Conservation (phyloP, 2,329 filamentous ascomycete species). For the Neopestalotiopsis sp. region DNA sequence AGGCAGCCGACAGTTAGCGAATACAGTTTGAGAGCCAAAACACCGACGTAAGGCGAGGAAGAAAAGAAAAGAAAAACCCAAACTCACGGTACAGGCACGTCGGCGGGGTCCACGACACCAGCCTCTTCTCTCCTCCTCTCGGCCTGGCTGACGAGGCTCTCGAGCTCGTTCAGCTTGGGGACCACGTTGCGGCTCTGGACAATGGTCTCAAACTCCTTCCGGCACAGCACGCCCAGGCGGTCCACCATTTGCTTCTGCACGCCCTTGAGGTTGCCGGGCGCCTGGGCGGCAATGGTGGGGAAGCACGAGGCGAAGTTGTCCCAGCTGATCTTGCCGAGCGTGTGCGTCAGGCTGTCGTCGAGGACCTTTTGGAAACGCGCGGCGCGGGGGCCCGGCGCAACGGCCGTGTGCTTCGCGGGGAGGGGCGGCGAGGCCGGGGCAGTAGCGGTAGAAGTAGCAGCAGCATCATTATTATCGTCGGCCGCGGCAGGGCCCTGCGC, state of each 20-base stretch:
- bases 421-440: constrained; percentile 43
- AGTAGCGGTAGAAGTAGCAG: not conserved
- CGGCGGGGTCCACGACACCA: constrained; percentile 26
- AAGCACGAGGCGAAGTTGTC: constrained; percentile 67
- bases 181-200: constrained; percentile 58
- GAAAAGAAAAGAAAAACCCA: not conserved
- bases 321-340: constrained; percentile 60
- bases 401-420: constrained; percentile 47
- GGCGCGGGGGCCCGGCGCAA: constrained; percentile 63
- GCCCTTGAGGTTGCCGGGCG: constrained; percentile 56
- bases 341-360: constrained; percentile 55
- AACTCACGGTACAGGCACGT: constrained; percentile 53
- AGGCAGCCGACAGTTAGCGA: not conserved
- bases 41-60: not conserved
- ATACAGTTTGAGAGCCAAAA: not conserved
- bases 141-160: constrained; percentile 60
- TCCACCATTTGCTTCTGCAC: constrained; percentile 66
- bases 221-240: constrained; percentile 58
- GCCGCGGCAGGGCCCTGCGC: not conserved
- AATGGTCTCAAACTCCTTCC: constrained; percentile 64
- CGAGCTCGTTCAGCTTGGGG: constrained; percentile 63
- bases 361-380: constrained; percentile 60
- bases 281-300: constrained; percentile 60
- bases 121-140: constrained; percentile 42
- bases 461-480: not conserved